phyloP scores from a whole-genome alignment of 73 alveolate genomes.

The Paramecium tetraurelia region DNA sequence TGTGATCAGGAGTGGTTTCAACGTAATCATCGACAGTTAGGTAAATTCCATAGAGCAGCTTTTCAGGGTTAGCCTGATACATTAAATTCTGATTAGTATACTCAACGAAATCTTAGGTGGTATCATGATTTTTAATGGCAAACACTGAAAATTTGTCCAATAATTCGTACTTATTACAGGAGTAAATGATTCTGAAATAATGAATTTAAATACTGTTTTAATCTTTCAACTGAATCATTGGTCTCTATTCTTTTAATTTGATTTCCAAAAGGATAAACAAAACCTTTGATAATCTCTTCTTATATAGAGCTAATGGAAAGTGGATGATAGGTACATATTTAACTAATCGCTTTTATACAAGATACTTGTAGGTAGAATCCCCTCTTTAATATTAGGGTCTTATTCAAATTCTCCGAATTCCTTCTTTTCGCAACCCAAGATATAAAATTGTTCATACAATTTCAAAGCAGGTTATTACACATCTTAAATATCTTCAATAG shows the following conservation, averaged over 20 bases:
- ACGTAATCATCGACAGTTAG: conserved; percentile 40
- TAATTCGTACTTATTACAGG: conserved; percentile 39
- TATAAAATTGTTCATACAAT: conserved; percentile 53
- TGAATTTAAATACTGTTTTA: conserved; percentile 9
- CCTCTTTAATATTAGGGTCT: conserved; percentile 29
- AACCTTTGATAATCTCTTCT: not conserved
- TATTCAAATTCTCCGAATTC: conserved; percentile 58
- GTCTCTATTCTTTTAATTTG: not conserved
- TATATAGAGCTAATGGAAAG: not conserved
- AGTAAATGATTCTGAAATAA: conserved; percentile 27
- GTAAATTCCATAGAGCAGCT: conserved; percentile 37
- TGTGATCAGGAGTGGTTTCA: conserved; percentile 55
- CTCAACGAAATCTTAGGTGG: not conserved
- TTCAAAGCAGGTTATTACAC: not conserved
- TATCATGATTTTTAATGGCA: not conserved
- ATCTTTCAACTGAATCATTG: conserved; percentile 1
- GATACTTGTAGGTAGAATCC: conserved; percentile 40
- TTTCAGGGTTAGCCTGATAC: conserved; percentile 42
- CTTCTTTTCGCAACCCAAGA: conserved; percentile 59
- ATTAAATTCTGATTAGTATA: not conserved
- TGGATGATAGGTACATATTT: not conserved
- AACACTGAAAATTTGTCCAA: conserved; percentile 9
- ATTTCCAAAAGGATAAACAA: conserved; percentile 45
- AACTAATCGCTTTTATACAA: not conserved
- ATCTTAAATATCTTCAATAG: not conserved